Evolutionary conservation across 306 rosid species (phyloP).

Genomic region (Hippophae gyantsensis): DNA sequence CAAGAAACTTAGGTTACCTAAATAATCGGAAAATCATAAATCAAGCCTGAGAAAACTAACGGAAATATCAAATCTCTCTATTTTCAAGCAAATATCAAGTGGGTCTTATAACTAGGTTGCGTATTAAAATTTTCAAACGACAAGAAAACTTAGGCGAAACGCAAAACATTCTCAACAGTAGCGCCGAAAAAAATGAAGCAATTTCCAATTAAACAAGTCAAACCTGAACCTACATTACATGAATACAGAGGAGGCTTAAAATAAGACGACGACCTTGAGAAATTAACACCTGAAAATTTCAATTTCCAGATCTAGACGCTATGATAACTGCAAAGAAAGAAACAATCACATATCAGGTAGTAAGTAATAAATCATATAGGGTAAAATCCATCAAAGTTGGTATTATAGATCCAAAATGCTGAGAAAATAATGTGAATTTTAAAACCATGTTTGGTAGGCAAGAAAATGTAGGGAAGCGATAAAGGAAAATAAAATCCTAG

Average conservation of each 20-base stretch:
- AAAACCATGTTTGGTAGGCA: conserved; percentile 10
- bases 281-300: conserved; percentile 17
- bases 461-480: conserved; percentile 21
- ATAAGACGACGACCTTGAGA: conserved; percentile 17
- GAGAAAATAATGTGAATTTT: conserved; percentile 17
- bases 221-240: conserved; percentile 32
- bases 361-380: conserved; percentile 11
- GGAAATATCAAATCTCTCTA: conserved; percentile 1
- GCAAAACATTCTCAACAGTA: conserved; percentile 5
- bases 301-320: conserved; percentile 52
- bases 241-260: conserved; percentile 14
- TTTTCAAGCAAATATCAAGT: neutral
- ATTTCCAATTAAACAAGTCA: neutral
- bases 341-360: conserved; percentile 8
- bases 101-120: neutral
- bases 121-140: neutral
- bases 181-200: neutral
- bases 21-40: conserved; percentile 38
- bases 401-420: conserved; percentile 6
- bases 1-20: conserved; percentile 29
- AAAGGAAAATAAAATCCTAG: neutral
- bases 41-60: neutral
- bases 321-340: conserved; percentile 19
- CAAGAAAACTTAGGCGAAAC: conserved; percentile 12
- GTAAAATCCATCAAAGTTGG: conserved; percentile 4